These are phyloP conservation scores for Yarrowia alimentaria DNA, from an alignment of 805 yeast species.

Conservation along the genomic window DNA sequence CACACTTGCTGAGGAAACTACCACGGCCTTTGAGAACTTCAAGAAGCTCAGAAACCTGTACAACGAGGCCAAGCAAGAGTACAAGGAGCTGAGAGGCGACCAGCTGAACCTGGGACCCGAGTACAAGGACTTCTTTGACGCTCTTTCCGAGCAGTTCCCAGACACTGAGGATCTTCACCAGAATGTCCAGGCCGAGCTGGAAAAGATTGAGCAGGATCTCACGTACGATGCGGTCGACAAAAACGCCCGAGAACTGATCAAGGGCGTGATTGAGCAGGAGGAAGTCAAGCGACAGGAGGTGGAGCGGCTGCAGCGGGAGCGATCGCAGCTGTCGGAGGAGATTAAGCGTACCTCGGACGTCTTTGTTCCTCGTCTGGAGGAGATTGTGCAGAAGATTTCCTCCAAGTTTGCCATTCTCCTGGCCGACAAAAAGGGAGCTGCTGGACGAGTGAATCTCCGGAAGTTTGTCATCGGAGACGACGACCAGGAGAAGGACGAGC, in stretches of 20 bases:
- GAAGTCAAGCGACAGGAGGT: not conserved
- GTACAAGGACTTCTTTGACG: not conserved
- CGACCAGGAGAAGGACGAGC: not conserved
- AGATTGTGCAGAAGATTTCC: not conserved
- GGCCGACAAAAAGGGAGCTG: not conserved
- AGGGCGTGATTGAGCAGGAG: slow-evolving; percentile 1
- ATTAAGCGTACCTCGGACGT: slow-evolving; percentile 1
- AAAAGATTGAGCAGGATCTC: not conserved
- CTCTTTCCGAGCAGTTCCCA: not conserved
- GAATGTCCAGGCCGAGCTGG: not conserved
- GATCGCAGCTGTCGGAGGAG: slow-evolving; percentile 2
- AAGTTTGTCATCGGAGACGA: not conserved
- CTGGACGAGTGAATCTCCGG: not conserved
- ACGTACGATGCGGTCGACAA: slow-evolving; percentile 1
- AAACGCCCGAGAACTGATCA: slow-evolving; percentile 11
- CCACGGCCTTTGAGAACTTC: no score
- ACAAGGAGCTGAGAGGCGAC: not conserved
- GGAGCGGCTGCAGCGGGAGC: not conserved
- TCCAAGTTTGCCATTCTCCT: not conserved
- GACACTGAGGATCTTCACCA: not conserved
- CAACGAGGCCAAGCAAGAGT: not conserved
- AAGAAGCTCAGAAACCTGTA: not conserved
- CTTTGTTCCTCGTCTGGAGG: slow-evolving; percentile 2
- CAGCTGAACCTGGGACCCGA: not conserved
- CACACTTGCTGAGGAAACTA: no score